Percentiles rank a stretch among this genome's conserved stretches.
Conservation (phyloP, 1,284 basidiomycete genomes). For the Taiwanofungus camphoratus region DNA sequence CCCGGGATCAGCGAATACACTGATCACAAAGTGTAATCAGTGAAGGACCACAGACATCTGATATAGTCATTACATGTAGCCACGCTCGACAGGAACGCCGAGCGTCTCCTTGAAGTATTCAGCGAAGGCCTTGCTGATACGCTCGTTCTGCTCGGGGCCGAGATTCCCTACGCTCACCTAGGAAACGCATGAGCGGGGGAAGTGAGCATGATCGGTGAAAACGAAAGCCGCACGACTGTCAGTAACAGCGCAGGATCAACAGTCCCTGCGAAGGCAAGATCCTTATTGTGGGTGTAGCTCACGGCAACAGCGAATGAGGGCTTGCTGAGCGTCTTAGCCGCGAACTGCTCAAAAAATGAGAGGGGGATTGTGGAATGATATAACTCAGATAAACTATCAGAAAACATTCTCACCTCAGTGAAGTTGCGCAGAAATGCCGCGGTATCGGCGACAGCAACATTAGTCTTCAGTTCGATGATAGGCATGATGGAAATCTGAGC, state of each 20-base stretch:
- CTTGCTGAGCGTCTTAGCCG: conserved; percentile 45
- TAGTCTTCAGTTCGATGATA: too few species aligned
- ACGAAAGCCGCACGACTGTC: conserved; percentile 40
- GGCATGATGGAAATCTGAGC: too few species aligned
- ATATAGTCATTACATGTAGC: conserved; percentile 42
- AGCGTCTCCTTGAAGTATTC: conserved; percentile 50
- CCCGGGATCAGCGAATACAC: background rate
- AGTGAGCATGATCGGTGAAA: background rate
- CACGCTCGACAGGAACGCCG: conserved; percentile 42
- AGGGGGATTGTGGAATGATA: too few species aligned
- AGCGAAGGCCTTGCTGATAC: conserved; percentile 43
- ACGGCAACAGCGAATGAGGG: conserved; percentile 47
- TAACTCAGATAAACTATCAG: too few species aligned
- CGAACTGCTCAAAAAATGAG: too few species aligned
- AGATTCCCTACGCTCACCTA: conserved; percentile 51
- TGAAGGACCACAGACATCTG: background rate
- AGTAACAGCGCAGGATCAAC: conserved; percentile 59
- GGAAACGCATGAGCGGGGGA: background rate
- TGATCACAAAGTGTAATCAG: background rate
- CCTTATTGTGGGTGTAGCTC: conserved; percentile 49
- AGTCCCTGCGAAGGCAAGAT: conserved; percentile 49
- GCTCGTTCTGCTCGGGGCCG: background rate
- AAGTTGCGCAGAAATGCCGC: too few species aligned
- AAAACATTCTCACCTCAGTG: too few species aligned
- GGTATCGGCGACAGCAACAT: too few species aligned